A percentile compares a stretch with the other conserved stretches of the same genome.
These are phyloP conservation scores for Ulota crispa DNA, from an alignment of 225 moss, liverwort and hornwort genomes.

Conservation along the genomic window DNA sequence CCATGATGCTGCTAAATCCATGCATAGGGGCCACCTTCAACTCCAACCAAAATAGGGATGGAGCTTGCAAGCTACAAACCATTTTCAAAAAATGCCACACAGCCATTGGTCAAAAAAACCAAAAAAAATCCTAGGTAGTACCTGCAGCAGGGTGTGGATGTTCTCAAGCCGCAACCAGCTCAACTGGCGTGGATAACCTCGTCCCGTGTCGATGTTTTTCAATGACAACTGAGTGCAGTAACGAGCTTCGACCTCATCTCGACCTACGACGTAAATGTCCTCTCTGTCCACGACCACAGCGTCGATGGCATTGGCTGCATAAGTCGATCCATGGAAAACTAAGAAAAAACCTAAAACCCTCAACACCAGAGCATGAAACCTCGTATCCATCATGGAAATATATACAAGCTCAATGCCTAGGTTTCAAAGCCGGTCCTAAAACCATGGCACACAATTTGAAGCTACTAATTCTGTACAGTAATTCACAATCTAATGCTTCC, in stretches of 20 bases:
- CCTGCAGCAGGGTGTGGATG: not conserved
- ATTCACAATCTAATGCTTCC: not conserved
- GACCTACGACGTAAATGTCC: slow-evolving; percentile 48
- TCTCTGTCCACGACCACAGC: slow-evolving; percentile 37
- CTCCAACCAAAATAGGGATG: too few species aligned
- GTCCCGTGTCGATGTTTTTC: slow-evolving; percentile 22
- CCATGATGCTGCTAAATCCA: too few species aligned
- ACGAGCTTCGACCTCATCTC: slow-evolving; percentile 35
- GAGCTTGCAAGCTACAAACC: too few species aligned
- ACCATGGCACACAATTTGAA: not conserved
- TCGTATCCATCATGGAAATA: not conserved
- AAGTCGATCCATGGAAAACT: not conserved
- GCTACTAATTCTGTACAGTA: not conserved
- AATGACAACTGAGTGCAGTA: slow-evolving; percentile 41
- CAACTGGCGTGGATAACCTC: slow-evolving; percentile 27
- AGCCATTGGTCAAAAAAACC: too few species aligned
- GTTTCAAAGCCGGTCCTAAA: not conserved
- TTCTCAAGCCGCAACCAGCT: slow-evolving; percentile 54
- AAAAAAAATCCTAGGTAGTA: too few species aligned
- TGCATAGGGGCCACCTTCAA: too few species aligned
- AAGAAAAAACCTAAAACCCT: not conserved
- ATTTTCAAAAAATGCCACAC: too few species aligned
- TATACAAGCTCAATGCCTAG: not conserved
- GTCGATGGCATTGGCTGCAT: not conserved
- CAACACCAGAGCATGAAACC: not conserved